Conservation (phyloP, 176 grass and related monocot genomes). For the Bothriochloa decipiens region DNA sequence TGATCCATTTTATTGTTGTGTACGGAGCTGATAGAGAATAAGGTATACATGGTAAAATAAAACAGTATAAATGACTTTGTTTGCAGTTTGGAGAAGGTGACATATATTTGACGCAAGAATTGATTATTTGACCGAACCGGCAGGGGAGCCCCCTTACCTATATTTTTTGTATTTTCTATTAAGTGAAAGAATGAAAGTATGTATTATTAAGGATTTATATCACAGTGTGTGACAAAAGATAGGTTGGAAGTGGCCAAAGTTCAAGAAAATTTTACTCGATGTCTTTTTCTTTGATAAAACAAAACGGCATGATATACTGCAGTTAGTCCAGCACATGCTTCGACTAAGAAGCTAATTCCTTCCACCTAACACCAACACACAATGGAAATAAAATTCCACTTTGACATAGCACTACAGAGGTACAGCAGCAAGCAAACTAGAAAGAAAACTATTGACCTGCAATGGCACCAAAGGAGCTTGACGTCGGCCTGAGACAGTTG, state of each 20-base stretch:
- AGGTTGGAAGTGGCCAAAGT: background rate
- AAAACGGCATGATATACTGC: background rate
- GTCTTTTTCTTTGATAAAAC: background rate
- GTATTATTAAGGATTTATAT: background rate
- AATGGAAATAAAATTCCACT: constrained; percentile 14
- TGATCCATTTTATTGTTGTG: background rate
- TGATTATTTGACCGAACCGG: too few species aligned
- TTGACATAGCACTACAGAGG: background rate
- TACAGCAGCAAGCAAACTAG: constrained; percentile 9
- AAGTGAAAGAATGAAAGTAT: too few species aligned
- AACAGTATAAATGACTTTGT: background rate
- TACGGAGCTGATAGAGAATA: background rate
- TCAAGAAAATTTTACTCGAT: background rate
- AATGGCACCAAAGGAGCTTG: constrained; percentile 66
- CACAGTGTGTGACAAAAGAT: background rate
- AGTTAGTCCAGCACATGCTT: constrained; percentile 6
- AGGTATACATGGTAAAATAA: background rate
- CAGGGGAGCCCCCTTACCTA: too few species aligned
- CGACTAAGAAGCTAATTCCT: constrained; percentile 9
- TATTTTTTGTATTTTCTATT: too few species aligned
- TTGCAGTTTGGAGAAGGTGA: background rate
- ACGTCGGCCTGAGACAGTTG: constrained; percentile 5
- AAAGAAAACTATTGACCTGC: constrained; percentile 56
- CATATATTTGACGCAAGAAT: constrained; percentile 7
- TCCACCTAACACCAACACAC: background rate